These are phyloP conservation scores for Cryptosporidium xiaoi DNA, from an alignment of 169 alveolate genomes.

Conservation along the genomic window DNA sequence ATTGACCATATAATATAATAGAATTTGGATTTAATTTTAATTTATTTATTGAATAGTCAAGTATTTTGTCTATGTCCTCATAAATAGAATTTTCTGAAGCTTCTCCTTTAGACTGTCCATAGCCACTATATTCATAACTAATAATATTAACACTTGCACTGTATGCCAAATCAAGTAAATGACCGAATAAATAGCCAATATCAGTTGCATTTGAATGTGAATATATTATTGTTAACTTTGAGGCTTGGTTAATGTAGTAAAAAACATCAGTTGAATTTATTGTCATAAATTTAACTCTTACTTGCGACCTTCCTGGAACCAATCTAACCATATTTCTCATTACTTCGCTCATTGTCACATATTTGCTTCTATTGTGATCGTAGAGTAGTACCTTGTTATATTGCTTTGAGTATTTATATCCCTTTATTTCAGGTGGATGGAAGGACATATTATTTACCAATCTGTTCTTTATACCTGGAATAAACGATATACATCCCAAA, in stretches of 20 bases:
- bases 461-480: slow-evolving; percentile 53
- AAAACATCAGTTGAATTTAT: slow-evolving; percentile 9
- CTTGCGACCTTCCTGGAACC: slow-evolving; percentile 46
- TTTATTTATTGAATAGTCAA: slow-evolving; percentile 47
- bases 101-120: slow-evolving; percentile 75
- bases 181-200: slow-evolving; percentile 78
- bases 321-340: slow-evolving; percentile 2
- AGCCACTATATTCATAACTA: slow-evolving; percentile 82
- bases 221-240: slow-evolving; percentile 77
- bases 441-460: slow-evolving; percentile 58
- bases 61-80: slow-evolving; percentile 75
- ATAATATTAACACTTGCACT: slow-evolving; percentile 76
- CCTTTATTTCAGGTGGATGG: slow-evolving; percentile 39
- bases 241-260: slow-evolving; percentile 37
- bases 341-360: slow-evolving; percentile 27
- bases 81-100: slow-evolving; percentile 77
- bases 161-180: slow-evolving; percentile 71
- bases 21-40: slow-evolving; percentile 31
- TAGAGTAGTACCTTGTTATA: not conserved
- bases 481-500: slow-evolving; percentile 51
- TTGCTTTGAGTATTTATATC: slow-evolving; percentile 28
- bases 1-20: slow-evolving; percentile 79
- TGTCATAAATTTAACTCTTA: slow-evolving; percentile 28
- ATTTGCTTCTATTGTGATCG: slow-evolving; percentile 42
- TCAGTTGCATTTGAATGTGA: slow-evolving; percentile 84